Percentiles rank a stretch among this genome's conserved stretches.
phyloP scores from a whole-genome alignment of 225 moss, liverwort and hornwort species.

The Antitrichia curtipendula region DNA sequence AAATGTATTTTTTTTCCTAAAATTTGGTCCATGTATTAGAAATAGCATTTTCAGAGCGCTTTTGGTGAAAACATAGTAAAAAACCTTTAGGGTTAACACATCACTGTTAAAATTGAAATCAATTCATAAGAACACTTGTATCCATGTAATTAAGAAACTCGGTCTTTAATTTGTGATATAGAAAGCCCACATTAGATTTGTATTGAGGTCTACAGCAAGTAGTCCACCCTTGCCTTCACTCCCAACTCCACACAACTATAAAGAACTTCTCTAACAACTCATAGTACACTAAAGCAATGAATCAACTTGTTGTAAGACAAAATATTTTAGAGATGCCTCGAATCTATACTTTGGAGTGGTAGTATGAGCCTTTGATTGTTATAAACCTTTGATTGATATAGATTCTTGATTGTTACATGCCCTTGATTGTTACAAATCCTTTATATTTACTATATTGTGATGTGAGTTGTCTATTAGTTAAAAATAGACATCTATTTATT shows the following conservation, averaged over 20 bases:
- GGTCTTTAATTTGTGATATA: accelerated
- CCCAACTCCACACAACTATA: neutral
- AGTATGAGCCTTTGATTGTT: neutral
- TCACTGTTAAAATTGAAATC: accelerated
- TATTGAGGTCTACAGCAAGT: neutral
- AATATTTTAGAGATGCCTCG: accelerated
- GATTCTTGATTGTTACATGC: too few relatives aligned
- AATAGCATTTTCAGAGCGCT: too few relatives aligned
- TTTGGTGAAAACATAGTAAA: too few relatives aligned
- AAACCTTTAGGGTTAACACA: too few relatives aligned
- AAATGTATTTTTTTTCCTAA: too few relatives aligned
- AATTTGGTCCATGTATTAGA: too few relatives aligned
- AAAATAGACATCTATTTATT: too few relatives aligned
- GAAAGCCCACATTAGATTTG: accelerated
- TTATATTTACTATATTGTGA: too few relatives aligned
- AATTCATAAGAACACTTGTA: accelerated
- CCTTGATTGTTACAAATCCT: too few relatives aligned
- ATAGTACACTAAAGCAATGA: accelerated
- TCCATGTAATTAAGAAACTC: accelerated
- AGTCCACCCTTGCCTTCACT: accelerated
- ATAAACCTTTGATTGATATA: too few relatives aligned
- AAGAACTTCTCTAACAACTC: accelerated
- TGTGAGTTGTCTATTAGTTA: too few relatives aligned
- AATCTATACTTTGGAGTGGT: neutral
- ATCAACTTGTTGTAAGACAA: neutral